These are phyloP conservation scores for Eucalyptus caleyi DNA, from an alignment of 345 rosid genomes.

Conservation along the genomic window DNA sequence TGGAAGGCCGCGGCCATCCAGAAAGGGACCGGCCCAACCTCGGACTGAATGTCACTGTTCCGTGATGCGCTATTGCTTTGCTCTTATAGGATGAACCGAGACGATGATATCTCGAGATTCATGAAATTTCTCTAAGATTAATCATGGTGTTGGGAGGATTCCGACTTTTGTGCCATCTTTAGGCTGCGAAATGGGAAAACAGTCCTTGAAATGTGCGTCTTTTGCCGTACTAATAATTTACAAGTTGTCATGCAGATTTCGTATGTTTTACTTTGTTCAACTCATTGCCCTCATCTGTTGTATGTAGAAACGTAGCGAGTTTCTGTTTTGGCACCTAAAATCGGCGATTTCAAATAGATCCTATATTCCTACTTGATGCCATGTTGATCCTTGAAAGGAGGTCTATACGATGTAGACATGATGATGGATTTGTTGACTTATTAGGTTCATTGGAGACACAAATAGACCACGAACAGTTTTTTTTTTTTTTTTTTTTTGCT, in stretches of 20 bases:
- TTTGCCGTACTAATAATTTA: neutral
- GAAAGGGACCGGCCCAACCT: neutral
- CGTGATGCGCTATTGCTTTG: neutral
- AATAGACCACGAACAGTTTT: neutral
- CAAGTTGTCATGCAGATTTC: neutral
- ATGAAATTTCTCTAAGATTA: neutral
- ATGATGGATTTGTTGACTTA: neutral
- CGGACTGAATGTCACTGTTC: neutral
- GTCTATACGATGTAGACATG: neutral
- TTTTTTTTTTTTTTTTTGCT: neutral
- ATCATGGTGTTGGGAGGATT: neutral
- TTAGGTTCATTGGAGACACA: neutral
- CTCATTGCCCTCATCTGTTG: neutral
- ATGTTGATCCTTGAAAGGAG: neutral
- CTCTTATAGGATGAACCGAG: neutral
- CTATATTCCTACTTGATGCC: neutral
- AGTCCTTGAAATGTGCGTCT: neutral
- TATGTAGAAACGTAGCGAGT: neutral
- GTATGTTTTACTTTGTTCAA: neutral
- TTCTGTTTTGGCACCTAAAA: neutral
- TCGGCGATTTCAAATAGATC: neutral
- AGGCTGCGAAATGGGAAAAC: neutral
- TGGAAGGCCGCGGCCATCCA: neutral
- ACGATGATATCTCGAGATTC: neutral
- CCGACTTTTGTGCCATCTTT: neutral